Percentiles rank a stretch among this genome's conserved stretches.
These are phyloP conservation scores for Sherardia arvensis DNA, from an alignment of 257 asterid species.

Conservation along the genomic window DNA sequence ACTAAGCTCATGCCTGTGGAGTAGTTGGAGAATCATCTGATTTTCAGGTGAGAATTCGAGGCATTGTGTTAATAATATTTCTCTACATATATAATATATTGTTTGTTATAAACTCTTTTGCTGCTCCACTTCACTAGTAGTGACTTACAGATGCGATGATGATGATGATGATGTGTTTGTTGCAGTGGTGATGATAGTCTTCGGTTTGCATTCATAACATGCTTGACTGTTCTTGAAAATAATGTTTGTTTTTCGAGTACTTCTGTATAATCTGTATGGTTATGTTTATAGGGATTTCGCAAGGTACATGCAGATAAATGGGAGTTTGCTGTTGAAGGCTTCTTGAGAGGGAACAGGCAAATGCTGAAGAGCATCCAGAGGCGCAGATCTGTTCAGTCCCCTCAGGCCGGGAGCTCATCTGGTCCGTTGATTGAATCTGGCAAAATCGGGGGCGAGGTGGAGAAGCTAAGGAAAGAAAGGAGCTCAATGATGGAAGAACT, in stretches of 20 bases:
- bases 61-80: conserved; percentile 17
- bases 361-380: conserved; percentile 65
- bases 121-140: not conserved
- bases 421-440: conserved; percentile 28
- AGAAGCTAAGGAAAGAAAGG: conserved; percentile 50
- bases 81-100: not conserved
- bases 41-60: conserved; percentile 47
- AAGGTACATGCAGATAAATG: conserved; percentile 65
- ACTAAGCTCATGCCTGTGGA: conserved; percentile 23
- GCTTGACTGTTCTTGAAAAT: not conserved
- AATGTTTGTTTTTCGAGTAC: not conserved
- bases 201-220: conserved; percentile 11
- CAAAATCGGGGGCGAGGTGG: conserved; percentile 46
- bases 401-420: conserved; percentile 41
- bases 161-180: conserved; percentile 16
- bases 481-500: conserved; percentile 63
- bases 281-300: conserved; percentile 59
- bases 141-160: conserved; percentile 1
- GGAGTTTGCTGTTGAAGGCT: conserved; percentile 77
- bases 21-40: conserved; percentile 37
- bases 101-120: not conserved
- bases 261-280: not conserved
- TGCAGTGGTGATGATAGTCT: conserved; percentile 26
- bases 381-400: conserved; percentile 53
- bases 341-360: conserved; percentile 53